Percentiles rank a stretch among this genome's conserved stretches.
Conservation (phyloP, 2,329 filamentous ascomycete genomes). For the Thielaviopsis cerberus region DNA sequence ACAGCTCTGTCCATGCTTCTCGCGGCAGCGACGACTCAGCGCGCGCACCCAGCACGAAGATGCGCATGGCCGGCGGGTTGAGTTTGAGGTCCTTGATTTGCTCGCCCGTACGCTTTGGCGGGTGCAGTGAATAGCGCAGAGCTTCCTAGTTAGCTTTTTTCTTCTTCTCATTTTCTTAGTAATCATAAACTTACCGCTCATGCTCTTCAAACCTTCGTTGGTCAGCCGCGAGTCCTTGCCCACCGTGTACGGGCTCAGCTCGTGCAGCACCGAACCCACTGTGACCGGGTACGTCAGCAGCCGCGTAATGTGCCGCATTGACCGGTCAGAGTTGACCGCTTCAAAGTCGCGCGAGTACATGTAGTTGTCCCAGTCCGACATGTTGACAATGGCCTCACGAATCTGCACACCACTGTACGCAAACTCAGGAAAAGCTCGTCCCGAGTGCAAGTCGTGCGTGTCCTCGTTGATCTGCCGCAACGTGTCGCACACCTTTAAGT, state of each 20-base stretch:
- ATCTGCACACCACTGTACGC: conserved; percentile 77
- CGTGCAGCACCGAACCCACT: conserved; percentile 77
- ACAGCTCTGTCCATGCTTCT: conserved; percentile 81
- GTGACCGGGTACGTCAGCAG: conserved; percentile 88
- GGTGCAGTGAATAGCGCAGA: conserved; percentile 82
- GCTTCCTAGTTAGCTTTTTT: conserved; percentile 29
- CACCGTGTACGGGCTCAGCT: conserved; percentile 80
- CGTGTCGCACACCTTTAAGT: conserved; percentile 81
- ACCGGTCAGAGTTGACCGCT: conserved; percentile 77
- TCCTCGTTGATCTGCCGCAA: conserved; percentile 91
- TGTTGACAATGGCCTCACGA: conserved; percentile 83
- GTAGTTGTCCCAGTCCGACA: conserved; percentile 97
- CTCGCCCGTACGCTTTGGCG: conserved; percentile 52
- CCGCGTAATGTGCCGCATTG: conserved; percentile 80
- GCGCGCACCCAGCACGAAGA: conserved; percentile 85
- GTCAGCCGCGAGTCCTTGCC: conserved; percentile 60
- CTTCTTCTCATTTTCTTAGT: neutral
- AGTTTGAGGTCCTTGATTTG: conserved; percentile 64
- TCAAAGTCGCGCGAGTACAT: conserved; percentile 82
- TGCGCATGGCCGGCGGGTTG: conserved; percentile 68
- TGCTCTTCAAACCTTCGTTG: conserved; percentile 75
- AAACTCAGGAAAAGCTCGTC: conserved; percentile 84
- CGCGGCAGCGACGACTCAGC: conserved; percentile 94
- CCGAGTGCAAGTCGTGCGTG: conserved; percentile 82
- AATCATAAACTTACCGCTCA: conserved; percentile 49